Evolutionary conservation across 441 rosid species (phyloP).

Genomic region (Omphalea diandra): DNA sequence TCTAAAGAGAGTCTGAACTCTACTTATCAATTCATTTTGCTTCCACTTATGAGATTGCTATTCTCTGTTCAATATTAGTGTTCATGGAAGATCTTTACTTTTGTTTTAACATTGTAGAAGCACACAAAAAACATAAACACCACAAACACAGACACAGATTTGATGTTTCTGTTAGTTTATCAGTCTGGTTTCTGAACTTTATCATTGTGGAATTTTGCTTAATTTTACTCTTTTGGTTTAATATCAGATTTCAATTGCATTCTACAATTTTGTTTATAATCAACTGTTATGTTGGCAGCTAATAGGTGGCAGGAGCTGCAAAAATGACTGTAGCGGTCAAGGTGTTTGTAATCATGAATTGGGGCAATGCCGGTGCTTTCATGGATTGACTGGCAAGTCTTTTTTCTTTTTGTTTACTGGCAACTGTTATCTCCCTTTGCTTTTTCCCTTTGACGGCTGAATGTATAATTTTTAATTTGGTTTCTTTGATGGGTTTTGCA

Average conservation of each 20-base stretch:
- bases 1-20: too few species aligned
- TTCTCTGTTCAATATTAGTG: neutral
- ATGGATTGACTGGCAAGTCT: conserved; percentile 68
- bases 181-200: conserved; percentile 1
- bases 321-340: conserved; percentile 66
- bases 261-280: neutral
- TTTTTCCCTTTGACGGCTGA: neutral
- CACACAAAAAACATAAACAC: too few species aligned
- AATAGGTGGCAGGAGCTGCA: conserved; percentile 67
- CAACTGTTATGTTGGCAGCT: conserved; percentile 43
- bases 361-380: conserved; percentile 86
- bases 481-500: conserved; percentile 24
- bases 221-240: neutral
- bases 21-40: neutral
- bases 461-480: neutral
- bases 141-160: neutral
- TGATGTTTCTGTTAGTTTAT: neutral
- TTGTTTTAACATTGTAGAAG: neutral
- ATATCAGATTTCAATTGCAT: neutral
- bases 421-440: conserved; percentile 5
- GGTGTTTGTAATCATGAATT: conserved; percentile 86
- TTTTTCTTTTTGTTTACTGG: too few species aligned
- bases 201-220: neutral
- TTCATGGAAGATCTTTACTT: conserved; percentile 1
- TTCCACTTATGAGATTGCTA: neutral